Evolutionary conservation across 148 eudicot species (phyloP).

Genomic region (Heliosperma pusillum): DNA sequence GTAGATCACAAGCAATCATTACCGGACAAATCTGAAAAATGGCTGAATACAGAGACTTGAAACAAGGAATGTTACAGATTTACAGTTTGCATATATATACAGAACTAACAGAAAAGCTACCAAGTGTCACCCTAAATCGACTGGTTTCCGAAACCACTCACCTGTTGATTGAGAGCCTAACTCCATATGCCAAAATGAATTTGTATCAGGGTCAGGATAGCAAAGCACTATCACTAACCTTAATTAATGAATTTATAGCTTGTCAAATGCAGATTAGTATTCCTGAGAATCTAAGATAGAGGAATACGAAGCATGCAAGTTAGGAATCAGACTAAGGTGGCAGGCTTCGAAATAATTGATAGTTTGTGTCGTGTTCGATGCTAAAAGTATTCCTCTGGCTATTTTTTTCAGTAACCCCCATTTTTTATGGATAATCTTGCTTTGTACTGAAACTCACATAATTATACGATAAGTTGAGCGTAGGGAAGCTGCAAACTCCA

Average conservation of each 20-base stretch:
- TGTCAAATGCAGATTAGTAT: conserved; percentile 8
- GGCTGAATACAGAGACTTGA: conserved; percentile 14
- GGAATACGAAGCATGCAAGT: conserved; percentile 14
- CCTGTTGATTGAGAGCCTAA: conserved; percentile 18
- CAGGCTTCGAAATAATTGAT: conserved; percentile 11
- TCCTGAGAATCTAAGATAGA: background rate
- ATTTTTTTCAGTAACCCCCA: background rate
- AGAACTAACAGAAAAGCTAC: conserved; percentile 9
- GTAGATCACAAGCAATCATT: conserved; percentile 3
- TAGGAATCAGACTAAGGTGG: conserved; percentile 21
- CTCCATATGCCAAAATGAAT: conserved; percentile 19
- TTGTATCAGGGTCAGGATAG: background rate
- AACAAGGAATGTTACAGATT: conserved; percentile 19
- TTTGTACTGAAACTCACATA: background rate
- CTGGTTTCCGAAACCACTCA: conserved; percentile 14
- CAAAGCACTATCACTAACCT: conserved; percentile 10
- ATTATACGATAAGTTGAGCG: background rate
- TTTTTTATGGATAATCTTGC: conserved; percentile 11
- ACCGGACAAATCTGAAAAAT: background rate
- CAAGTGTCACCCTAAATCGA: background rate
- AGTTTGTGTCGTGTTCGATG: conserved; percentile 4
- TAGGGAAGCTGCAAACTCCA: background rate
- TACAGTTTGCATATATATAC: conserved; percentile 4
- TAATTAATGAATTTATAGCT: conserved; percentile 15
- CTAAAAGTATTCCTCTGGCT: background rate